A percentile compares a stretch with the other conserved stretches of the same genome.
phyloP scores from a whole-genome alignment of 2,329 filamentous ascomycete species.

The Westerdykella aurantiaca region DNA sequence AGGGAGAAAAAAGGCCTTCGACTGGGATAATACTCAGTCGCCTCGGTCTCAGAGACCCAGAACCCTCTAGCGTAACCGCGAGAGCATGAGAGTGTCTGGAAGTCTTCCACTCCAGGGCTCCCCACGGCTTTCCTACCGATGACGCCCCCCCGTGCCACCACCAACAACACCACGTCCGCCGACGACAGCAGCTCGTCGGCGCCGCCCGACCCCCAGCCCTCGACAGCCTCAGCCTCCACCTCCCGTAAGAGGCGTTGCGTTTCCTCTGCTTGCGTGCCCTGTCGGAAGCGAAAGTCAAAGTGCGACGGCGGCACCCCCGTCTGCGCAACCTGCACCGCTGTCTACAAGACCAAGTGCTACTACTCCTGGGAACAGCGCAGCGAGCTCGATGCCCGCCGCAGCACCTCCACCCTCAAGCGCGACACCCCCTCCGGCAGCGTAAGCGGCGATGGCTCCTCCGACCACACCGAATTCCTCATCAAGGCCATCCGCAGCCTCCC shows the following conservation, averaged over 20 bases:
- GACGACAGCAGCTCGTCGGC: conserved; percentile 10
- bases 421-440: conserved; percentile 16
- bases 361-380: conserved; percentile 43
- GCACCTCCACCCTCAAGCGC: conserved; percentile 20
- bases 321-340: conserved; percentile 48
- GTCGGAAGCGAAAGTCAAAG: conserved; percentile 49
- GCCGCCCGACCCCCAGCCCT: conserved; percentile 1
- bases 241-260: conserved; percentile 34
- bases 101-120: too few relatives aligned
- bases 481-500: conserved; percentile 41
- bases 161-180: conserved; percentile 18
- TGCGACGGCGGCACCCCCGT: conserved; percentile 46
- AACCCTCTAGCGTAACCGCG: neutral
- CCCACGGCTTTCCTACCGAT: too few relatives aligned
- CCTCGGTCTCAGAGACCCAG: neutral
- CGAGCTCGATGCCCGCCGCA: conserved; percentile 23
- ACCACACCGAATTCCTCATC: conserved; percentile 37
- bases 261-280: conserved; percentile 44
- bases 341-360: conserved; percentile 47
- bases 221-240: too few relatives aligned
- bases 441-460: conserved; percentile 3
- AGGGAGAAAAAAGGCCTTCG: too few relatives aligned
- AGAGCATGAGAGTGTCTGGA: neutral
- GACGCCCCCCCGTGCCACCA: conserved; percentile 26
- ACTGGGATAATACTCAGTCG: too few relatives aligned